These are phyloP conservation scores for Trametes maxima DNA, from an alignment of 768 basidiomycete species.

Conservation along the genomic window DNA sequence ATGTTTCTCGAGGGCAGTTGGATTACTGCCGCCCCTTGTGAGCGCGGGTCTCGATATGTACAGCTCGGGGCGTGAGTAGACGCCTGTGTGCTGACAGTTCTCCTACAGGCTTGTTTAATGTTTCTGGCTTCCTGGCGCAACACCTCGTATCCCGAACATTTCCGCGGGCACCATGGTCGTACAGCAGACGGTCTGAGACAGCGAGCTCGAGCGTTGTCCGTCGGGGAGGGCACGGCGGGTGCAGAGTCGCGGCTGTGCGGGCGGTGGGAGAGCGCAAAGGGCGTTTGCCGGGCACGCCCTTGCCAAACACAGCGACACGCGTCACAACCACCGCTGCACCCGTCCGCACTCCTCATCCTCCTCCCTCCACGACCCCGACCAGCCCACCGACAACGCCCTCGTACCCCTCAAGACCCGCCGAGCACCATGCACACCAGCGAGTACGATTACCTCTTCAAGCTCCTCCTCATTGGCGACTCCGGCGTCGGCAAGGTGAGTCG, in stretches of 20 bases:
- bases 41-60: background rate
- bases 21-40: background rate
- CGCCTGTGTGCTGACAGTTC: background rate
- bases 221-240: slow-evolving; percentile 15
- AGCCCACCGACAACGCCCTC: slow-evolving; percentile 11
- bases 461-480: slow-evolving; percentile 92
- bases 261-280: slow-evolving; percentile 28
- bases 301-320: slow-evolving; percentile 31
- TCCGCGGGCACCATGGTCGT: background rate
- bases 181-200: background rate
- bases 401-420: slow-evolving; percentile 10
- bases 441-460: slow-evolving; percentile 96
- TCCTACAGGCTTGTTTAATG: background rate
- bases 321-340: slow-evolving; percentile 31
- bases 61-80: background rate
- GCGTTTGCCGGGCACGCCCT: slow-evolving; percentile 27
- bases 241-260: slow-evolving; percentile 25
- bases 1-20: background rate
- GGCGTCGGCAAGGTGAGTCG: slow-evolving; percentile 85
- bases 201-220: background rate
- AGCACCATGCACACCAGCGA: slow-evolving; percentile 84
- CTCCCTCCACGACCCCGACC: slow-evolving; percentile 24
- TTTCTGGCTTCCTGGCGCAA: background rate
- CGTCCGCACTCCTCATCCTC: slow-evolving; percentile 24
- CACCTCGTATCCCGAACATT: background rate